A percentile compares a stretch with the other conserved stretches of the same genome.
These are phyloP conservation scores for Hypholoma sublateritium DNA, from an alignment of 768 basidiomycete genomes.

Conservation along the genomic window DNA sequence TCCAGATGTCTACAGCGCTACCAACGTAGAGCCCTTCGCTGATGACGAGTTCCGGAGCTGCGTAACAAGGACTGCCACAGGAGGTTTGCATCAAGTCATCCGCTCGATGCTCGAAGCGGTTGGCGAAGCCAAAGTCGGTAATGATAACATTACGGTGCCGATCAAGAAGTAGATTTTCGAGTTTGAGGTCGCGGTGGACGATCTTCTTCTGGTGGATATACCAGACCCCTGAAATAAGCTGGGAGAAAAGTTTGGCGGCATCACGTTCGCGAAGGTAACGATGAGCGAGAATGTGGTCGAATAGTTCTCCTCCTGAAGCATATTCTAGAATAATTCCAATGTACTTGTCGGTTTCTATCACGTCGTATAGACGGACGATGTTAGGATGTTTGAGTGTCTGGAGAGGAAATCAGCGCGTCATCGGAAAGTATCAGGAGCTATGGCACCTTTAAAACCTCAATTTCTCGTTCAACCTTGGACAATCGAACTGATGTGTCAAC, in stretches of 20 bases:
- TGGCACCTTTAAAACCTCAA: conserved; percentile 90
- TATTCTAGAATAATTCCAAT: conserved; percentile 99
- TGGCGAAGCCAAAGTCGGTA: conserved; percentile 99
- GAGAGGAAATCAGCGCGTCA: conserved; percentile 13
- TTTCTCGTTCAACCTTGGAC: conserved; percentile 96
- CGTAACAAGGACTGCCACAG: conserved; percentile 97
- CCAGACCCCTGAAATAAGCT: conserved; percentile 97
- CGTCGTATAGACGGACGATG: conserved; percentile 97
- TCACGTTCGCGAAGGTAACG: conserved; percentile 94
- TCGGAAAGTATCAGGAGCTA: conserved; percentile 14
- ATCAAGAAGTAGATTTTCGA: conserved; percentile 96
- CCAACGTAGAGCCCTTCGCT: conserved; percentile 97
- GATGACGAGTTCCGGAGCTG: conserved; percentile 96
- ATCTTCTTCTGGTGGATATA: conserved; percentile 99
- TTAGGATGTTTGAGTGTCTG: conserved; percentile 96
- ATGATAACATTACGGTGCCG: conserved; percentile 98
- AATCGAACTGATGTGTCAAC: conserved; percentile 84
- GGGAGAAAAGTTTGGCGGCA: conserved; percentile 93
- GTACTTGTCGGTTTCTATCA: conserved; percentile 99
- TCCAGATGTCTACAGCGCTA: conserved; percentile 97
- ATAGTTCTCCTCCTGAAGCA: conserved; percentile 96
- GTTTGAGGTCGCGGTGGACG: conserved; percentile 98
- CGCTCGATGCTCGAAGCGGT: conserved; percentile 88
- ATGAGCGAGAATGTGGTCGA: conserved; percentile 98
- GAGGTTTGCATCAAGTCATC: conserved; percentile 99